These are phyloP conservation scores for Aspergillus baeticus DNA, from an alignment of 495 filamentous ascomycete species.

Conservation along the genomic window DNA sequence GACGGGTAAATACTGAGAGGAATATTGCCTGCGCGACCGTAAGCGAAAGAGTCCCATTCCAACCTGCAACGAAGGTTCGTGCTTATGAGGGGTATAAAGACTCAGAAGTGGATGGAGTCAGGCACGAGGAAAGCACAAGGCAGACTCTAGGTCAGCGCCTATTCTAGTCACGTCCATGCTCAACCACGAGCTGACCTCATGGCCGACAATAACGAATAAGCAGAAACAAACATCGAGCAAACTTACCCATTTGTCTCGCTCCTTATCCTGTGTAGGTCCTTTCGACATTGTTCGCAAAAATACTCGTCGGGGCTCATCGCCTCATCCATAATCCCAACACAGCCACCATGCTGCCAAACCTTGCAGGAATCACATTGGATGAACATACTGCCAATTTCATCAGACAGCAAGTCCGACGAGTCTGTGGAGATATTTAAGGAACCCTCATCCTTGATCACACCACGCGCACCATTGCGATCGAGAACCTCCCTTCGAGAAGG, in stretches of 20 bases:
- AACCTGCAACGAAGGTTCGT: neutral
- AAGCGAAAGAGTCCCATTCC: conserved; percentile 22
- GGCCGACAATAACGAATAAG: conserved; percentile 7
- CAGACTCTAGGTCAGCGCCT: conserved; percentile 3
- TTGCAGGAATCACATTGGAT: conserved; percentile 98
- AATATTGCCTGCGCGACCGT: conserved; percentile 53
- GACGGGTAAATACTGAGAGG: conserved; percentile 69
- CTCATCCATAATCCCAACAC: conserved; percentile 95
- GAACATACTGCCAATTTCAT: conserved; percentile 91
- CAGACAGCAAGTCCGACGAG: conserved; percentile 55
- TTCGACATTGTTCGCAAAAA: conserved; percentile 92
- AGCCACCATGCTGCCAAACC: conserved; percentile 98
- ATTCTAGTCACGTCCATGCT: neutral
- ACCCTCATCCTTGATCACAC: conserved; percentile 59
- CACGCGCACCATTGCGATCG: conserved; percentile 45
- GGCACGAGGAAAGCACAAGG: conserved; percentile 3
- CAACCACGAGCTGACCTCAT: conserved; percentile 18
- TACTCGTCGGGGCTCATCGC: conserved; percentile 92
- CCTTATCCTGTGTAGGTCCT: conserved; percentile 83
- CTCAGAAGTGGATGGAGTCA: conserved; percentile 1
- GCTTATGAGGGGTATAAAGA: neutral
- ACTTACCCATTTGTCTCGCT: conserved; percentile 84
- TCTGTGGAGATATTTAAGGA: conserved; percentile 29
- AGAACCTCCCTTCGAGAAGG: conserved; percentile 59
- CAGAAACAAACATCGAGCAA: conserved; percentile 11